Base-by-base conservation (phyloP, 1,139 yeast species). In the Geotrichum bryndzae region DNA sequence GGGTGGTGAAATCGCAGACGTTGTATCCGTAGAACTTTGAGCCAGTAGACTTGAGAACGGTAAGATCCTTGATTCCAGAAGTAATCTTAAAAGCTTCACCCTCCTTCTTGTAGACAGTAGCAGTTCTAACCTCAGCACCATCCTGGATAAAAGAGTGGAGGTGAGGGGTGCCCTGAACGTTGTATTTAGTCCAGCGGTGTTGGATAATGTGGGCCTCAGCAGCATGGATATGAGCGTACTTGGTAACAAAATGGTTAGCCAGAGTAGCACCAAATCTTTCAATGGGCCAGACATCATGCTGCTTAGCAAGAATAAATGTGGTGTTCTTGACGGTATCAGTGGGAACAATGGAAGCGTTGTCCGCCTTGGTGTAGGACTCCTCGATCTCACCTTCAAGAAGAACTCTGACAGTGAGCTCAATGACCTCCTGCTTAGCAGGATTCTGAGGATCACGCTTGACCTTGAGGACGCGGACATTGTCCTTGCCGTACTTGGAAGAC, bases 321-420 rank as follows among this genome's bases (percentile, higher is more conserved):
- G 97, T 91, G 80, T 91, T 91, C 77, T 91, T 91, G 65, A 90
- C 92, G 1, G 97, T 90, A 75, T 91, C 97, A 13, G 97, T 91
- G 62, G 97, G 97, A 56, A 91, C 96, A 70, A 91, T 85, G n/a
- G 88, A 82, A 2, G 89, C 74, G 77, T 91, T 91, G 76, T 91
- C 96, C 51, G 96, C 97, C 66, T 86, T 73, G 60, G 97, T 91
- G 78, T 89, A 91, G 2, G 96, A 85, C 41, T 78, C 77, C 65
- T 88, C 96, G 69, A 91, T 86, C 61, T 81, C 82, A 65, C 97
- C 97, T 68, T 82, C 85, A 64, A 91, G 81, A 63, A 91, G 80
- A 29, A 86, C 86, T 67, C 82, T 80, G 59, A 88, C 96, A 64
- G 90, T 87, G 64, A 96, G 90, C 77, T 91, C 97, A 73, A 88